phyloP scores from a whole-genome alignment of 768 basidiomycete genomes.

The Saitozyma podzolica region DNA sequence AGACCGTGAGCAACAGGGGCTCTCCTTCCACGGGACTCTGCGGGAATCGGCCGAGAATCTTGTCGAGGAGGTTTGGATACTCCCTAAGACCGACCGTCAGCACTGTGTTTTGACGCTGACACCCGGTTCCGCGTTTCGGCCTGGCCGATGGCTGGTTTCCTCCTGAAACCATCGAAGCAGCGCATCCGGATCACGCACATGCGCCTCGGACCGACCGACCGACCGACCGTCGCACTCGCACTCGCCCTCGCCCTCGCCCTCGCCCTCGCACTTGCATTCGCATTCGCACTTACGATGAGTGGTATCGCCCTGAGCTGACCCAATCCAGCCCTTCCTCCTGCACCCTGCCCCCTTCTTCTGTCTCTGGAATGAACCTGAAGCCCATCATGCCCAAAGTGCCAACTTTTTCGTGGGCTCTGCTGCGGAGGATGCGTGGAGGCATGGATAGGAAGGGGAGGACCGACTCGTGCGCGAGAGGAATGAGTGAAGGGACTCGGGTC shows the following conservation, averaged over 20 bases:
- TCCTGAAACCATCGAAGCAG: neutral
- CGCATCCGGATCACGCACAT: neutral
- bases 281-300: neutral
- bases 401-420: constrained; percentile 4
- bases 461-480: constrained; percentile 15
- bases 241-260: too few relatives aligned
- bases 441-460: constrained; percentile 17
- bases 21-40: neutral
- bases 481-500: constrained; percentile 14
- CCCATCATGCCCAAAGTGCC: constrained; percentile 5
- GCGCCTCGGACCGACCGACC: too few relatives aligned
- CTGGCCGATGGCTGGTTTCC: too few relatives aligned
- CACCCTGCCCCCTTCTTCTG: neutral
- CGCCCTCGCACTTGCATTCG: too few relatives aligned
- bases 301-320: constrained; percentile 8
- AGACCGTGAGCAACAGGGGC: constrained; percentile 8
- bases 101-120: too few relatives aligned
- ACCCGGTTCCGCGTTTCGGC: too few relatives aligned
- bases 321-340: constrained; percentile 1
- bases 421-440: constrained; percentile 4
- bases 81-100: neutral
- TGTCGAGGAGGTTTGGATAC: constrained; percentile 9
- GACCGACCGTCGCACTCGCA: too few relatives aligned
- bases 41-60: constrained; percentile 4
- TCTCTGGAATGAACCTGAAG: constrained; percentile 4